Evolutionary conservation across 805 yeast genomes (phyloP), one percentile per base, ranked within the genome.

Genomic region (Brettanomyces sp.): DNA sequence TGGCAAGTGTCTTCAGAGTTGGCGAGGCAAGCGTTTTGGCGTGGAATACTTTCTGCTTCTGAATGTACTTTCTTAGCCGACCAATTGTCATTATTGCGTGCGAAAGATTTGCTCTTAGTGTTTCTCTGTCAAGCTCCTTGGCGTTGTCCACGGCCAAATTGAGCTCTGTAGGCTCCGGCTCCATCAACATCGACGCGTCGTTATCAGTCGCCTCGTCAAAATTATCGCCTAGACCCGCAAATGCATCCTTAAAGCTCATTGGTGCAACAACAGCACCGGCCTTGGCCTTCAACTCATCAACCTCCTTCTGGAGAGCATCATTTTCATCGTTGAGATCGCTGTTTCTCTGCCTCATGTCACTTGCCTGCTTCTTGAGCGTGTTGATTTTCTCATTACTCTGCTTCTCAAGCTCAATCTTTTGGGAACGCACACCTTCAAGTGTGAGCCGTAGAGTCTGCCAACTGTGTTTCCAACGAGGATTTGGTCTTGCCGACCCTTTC

Each of bases 261-360:
- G 42, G 5, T 8, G 9, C 8, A 22, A 37, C 18, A 5, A 11
- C 37, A 13, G 39, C 7, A 2, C 32, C 24, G 3, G 30, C 23
- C 44, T 35, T 49, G 33, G 45, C 54, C 56, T 47, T 62, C 32
- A 59, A 32, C 28, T 38, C 52, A 50, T 45, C 56, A 53, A 56
- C 66, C 52, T 59, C 72, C 67, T 49, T 66, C 59, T 55, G 77
- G 45, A 82, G 65, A 22, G 68, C 67, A 51, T 80, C 85, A 60
- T 83, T 83, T 56, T 82, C 89, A 54, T 81, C 83, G 57, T 83
- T 84, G 49, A 84, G 64, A 42, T 76, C 81, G 32, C 71, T 72
- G 41, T 82, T 76, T 41, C 76, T 72, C 3, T 59, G 60, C 52
- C 72, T 77, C 47, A 81, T 63, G 14, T 72, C 78, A 28, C 62